Evolutionary conservation across 192 early-diverging fungal species (phyloP), one percentile per base, ranked within the genome.

Genomic region (Coemansia sp.): DNA sequence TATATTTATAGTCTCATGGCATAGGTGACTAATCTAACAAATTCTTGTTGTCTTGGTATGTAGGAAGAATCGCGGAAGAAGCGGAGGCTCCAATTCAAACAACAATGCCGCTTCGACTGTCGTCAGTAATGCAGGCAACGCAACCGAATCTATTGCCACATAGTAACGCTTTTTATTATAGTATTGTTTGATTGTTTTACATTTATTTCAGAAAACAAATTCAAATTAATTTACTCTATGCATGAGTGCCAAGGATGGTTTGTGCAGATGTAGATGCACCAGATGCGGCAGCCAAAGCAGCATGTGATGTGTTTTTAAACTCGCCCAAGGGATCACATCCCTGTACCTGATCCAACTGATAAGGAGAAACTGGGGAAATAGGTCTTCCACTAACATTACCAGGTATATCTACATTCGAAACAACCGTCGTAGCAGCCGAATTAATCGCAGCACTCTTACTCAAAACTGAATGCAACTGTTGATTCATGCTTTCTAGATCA

Each of bases 311-410:
- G 6, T 50, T 45, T 20, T 73, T 73, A 28, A 74, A 67, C 24
- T 74, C 59, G 0, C 64, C 52, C 9, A 59, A 74, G 9, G 52
- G 27, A n/a, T n/a, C n/a, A 18, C 60, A 57, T 0, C 60, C 60
- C 38, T 74, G 71, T 2, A 43, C 25, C 20, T 63, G 71, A 2
- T 74, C 71, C 13, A 74, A 46, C 23, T 74, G 71, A 24, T 74
- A 74, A 14, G 71, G 71, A 3, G 71, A 74, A 1, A 74, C 71
- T 1, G 71, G 71, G 9, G 71, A 74, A 38, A 74, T 56, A 19
- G 71, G 71, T 3, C 71, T 50, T 2, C 48, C 38, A 17, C n/a
- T n/a, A n/a, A n/a, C n/a, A n/a, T n/a, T n/a, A n/a, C n/a, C n/a
- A n/a, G n/a, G n/a, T n/a, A n/a, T n/a, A n/a, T n/a, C n/a, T n/a